Base-by-base conservation (phyloP, 129 eudicot species). In the carrot (Daucus carota) region DNA sequence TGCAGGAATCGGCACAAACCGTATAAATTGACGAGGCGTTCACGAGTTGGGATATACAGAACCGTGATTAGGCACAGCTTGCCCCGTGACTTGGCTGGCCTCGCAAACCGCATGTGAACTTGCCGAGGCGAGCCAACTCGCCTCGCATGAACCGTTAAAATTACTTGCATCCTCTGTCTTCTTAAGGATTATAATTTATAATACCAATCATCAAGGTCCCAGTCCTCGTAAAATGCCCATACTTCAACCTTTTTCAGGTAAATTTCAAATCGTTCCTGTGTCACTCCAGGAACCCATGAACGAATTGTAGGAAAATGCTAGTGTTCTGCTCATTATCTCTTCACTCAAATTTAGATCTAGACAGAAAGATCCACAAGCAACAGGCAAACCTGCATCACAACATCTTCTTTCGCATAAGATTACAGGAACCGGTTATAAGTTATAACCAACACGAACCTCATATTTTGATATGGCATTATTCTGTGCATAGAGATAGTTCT, bases 141-240 rank as follows among this genome's bases (percentile, higher is more conserved):
- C n/a, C n/a, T n/a, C n/a, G n/a, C n/a, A n/a, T n/a, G n/a, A n/a
- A n/a, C n/a, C n/a, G n/a, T n/a, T n/a, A n/a, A n/a, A n/a, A n/a
- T n/a, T n/a, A n/a, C n/a, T 76, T 79, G 78, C 89, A 87, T 13
- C 73, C 78, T 63, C 85, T 83, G 17, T 78, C 46, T 22, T 76
- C 73, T 40, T 83, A 82, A 36, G 89, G 89, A 71, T 89, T 76
- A 29, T 81, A n/a, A n/a, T n/a, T n/a, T n/a, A n/a, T n/a, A 81
- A 28, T 85, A 85, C 95, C 95, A 89, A 54, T 83, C 86, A 18
- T 84, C 90, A 50, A 87, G 91, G 77, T 79, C 84, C 81, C 85
- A 89, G 52, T 89, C 79, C 75, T 89, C 86, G 60, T 85, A 89
- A 28, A 89, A 48, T 42, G 95, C 95, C 95, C 95, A 89, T 70